phyloP scores from a whole-genome alignment of 306 rosid genomes.

The Sophora flavescens region DNA sequence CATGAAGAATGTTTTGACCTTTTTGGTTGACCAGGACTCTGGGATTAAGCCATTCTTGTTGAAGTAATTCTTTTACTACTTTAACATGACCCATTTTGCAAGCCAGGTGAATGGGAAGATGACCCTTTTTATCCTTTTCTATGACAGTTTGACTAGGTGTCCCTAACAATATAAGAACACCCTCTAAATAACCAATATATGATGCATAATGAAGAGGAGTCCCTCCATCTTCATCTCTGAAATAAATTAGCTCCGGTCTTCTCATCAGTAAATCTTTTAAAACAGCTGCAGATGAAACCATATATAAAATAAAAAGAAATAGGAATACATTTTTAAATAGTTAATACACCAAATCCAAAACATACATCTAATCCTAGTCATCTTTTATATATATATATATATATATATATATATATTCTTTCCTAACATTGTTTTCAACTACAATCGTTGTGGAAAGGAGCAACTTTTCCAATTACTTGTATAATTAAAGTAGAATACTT shows the following conservation, averaged over 20 bases:
- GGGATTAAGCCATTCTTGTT: background rate
- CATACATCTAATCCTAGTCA: too few species aligned
- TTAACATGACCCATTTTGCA: conserved; percentile 6
- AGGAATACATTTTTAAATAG: background rate
- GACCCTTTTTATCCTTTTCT: conserved; percentile 8
- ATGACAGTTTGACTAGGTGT: background rate
- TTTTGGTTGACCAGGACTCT: background rate
- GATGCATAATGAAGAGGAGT: conserved; percentile 43
- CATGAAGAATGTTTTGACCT: conserved; percentile 44
- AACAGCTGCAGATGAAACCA: background rate
- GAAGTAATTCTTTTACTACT: conserved; percentile 13
- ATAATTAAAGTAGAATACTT: too few species aligned
- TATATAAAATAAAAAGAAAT: background rate
- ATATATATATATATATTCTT: too few species aligned
- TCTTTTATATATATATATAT: too few species aligned
- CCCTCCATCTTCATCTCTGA: conserved; percentile 8
- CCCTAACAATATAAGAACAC: background rate
- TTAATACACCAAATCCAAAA: too few species aligned
- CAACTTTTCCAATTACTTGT: too few species aligned
- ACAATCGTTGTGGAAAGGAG: too few species aligned
- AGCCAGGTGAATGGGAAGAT: conserved; percentile 40
- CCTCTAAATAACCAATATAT: background rate
- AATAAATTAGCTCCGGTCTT: background rate
- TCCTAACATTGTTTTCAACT: too few species aligned
- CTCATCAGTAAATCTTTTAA: background rate